Base-by-base conservation (phyloP, 2,329 filamentous ascomycete species). In the Paecilomyces sp. region DNA sequence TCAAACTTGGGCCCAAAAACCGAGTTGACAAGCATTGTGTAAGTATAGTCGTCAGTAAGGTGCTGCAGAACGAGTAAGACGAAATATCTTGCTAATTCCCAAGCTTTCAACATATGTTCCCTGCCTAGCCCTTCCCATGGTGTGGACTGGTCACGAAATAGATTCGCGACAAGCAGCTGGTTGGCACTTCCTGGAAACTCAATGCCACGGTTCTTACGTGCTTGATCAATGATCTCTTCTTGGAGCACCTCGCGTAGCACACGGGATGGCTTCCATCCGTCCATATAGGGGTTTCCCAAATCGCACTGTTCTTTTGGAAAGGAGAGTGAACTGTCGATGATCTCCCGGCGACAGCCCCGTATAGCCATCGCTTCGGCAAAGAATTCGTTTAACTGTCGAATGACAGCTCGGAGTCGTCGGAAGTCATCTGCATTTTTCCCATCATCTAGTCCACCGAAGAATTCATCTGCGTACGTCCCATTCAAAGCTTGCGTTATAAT, bases 381-480 rank as follows among this genome's bases (percentile, higher is more conserved):
- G 41, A 8, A 47, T 2, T 47, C 41, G 7, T 47, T 47, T 15
- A 47, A 18, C n/a, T 47, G 41, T 18, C 41, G 41, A n/a, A 47
- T 22, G 41, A 47, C 41, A 47, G 41, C 41, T 47, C 41, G n/a
- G 5, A 47, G n/a, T 47, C 69, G 68, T 31, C 68, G 66, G 53
- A 57, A 55, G 28, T 70, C 65, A 0, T 64, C 62, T 0, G 60
- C 50, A 1, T 61, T 62, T 0, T 57, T 58, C 15, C 64, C 66
- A 1, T 67, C 34, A 2, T 58, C 47, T 1, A 64, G 28, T 0
- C 51, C 58, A 3, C 74, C 71, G 52, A 80, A 80, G 60, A 79
- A 80, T 0, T 68, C 60, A 60, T 80, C 71, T 0, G 33, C 57
- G 57, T 80, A 80, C 24, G 69, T 69, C 0, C 79, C 79, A 55